Percentiles rank a stretch among this genome's conserved stretches.
Evolutionary conservation across 768 basidiomycete species (phyloP).

Genomic region (Kwoniella bestiolae): DNA sequence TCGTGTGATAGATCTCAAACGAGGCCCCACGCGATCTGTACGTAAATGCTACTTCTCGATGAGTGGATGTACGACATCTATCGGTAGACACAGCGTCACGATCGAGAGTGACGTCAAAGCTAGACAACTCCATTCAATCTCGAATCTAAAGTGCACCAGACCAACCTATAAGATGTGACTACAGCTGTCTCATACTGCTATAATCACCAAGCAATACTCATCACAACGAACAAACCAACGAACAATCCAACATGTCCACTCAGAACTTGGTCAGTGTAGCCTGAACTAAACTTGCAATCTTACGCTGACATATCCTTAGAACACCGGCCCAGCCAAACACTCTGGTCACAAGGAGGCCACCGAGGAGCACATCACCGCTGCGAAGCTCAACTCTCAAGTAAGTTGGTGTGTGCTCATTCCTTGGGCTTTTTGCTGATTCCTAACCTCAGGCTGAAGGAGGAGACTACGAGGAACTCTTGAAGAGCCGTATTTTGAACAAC

Average conservation of each 20-base stretch:
- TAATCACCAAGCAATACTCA: too few relatives aligned
- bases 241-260: constrained; percentile 24
- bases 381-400: constrained; percentile 21
- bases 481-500: constrained; percentile 33
- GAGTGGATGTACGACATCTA: neutral
- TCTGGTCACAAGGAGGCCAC: constrained; percentile 42
- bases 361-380: constrained; percentile 27
- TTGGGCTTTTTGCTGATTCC: neutral
- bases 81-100: constrained; percentile 5
- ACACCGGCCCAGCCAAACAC: constrained; percentile 26
- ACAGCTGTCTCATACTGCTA: too few relatives aligned
- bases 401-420: neutral
- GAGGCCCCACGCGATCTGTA: neutral
- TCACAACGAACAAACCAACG: too few relatives aligned
- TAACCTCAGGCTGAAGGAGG: constrained; percentile 28
- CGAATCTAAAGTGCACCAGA: neutral
- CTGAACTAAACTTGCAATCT: neutral
- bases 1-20: neutral
- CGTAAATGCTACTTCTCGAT: constrained; percentile 7
- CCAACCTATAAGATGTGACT: too few relatives aligned
- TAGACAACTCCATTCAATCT: neutral
- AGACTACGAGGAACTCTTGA: constrained; percentile 32
- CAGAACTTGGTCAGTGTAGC: constrained; percentile 20
- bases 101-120: constrained; percentile 18
- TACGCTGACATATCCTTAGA: constrained; percentile 6